Evolutionary conservation across 129 eudicot species (phyloP).

Genomic region (Saussurea involucrata): DNA sequence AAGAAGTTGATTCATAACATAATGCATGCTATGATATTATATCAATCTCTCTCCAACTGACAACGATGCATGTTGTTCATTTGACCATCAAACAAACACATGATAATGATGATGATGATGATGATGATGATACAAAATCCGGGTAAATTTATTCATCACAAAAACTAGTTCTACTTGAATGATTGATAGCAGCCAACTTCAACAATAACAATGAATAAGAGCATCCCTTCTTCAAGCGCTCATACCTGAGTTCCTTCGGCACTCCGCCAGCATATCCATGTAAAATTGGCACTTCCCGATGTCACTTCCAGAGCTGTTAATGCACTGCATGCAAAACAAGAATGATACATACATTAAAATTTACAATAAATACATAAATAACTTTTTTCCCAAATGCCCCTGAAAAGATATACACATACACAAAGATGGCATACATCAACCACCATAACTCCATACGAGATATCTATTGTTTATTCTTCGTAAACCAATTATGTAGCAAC

Average conservation of each 20-base stretch:
- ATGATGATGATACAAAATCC: neutral
- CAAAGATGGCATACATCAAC: too few species aligned
- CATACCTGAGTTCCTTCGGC: constrained; percentile 62
- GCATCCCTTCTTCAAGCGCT: neutral
- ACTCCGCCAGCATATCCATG: constrained; percentile 74
- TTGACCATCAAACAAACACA: constrained; percentile 2
- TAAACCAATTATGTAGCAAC: too few species aligned
- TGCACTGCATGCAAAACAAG: constrained; percentile 35
- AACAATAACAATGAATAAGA: neutral
- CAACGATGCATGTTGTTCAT: neutral
- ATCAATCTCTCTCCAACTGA: neutral
- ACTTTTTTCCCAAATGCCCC: too few species aligned
- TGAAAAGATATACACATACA: too few species aligned
- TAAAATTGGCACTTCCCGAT: constrained; percentile 81
- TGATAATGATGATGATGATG: too few species aligned
- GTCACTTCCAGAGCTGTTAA: constrained; percentile 70
- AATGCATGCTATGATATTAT: neutral
- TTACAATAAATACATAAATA: too few species aligned
- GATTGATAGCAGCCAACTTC: neutral
- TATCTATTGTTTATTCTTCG: too few species aligned
- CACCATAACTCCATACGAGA: too few species aligned
- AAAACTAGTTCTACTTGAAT: neutral
- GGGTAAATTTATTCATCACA: neutral
- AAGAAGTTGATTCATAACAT: neutral
- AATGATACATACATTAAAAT: neutral